Base-by-base conservation (phyloP, 2,329 filamentous ascomycete genomes). In the Colletotrichum lindemuthianum region DNA sequence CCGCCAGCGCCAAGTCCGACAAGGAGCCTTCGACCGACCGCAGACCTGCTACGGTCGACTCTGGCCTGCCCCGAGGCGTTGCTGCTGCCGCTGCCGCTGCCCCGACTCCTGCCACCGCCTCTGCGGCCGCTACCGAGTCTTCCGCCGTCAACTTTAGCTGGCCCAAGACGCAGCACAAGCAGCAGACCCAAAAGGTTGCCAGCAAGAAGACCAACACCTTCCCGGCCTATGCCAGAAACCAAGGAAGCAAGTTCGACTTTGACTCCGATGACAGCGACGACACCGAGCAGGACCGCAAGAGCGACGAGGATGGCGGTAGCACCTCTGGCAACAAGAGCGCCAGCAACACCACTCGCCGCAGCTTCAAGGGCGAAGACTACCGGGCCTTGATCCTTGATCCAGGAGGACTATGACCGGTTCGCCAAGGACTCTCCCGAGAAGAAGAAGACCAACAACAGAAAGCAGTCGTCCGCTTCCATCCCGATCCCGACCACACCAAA, bases 61-160 rank as follows among this genome's bases (percentile, higher is more conserved):
- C 24, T 24, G 24, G 24, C 24, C 24, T 24, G 24, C 24, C 24
- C 24, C 24, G 24, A 24, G 24, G 24, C 24, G 24, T 5, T 24
- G 24, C 24, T 24, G 24, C 24, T 24, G 24, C 24, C 16, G 24
- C 24, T 24, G 24, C 24, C 16, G 16, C 16, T 24, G 16, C 16
- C 16, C 16, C 16, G 16, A 24, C 16, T 24, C 16, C 16, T 4
- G 39, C 33, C 41, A 36, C 2, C 32, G 37, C 40, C 16, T 8
- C 10, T 13, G n/a, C 39, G 15, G 53, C 37, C 32, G 37, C n/a
- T 11, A 49, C 41, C 33, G 24, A 48, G 49, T 4, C 8, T 13
- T 34, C 45, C 36, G 33, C 39, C 49, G 45, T 61, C 47, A 65
- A 65, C 36, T 65, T 65, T 45, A 65, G 59, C 45, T 44, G 63